Evolutionary conservation across 257 asterid species (phyloP).

Genomic region (Linaria vulgaris): DNA sequence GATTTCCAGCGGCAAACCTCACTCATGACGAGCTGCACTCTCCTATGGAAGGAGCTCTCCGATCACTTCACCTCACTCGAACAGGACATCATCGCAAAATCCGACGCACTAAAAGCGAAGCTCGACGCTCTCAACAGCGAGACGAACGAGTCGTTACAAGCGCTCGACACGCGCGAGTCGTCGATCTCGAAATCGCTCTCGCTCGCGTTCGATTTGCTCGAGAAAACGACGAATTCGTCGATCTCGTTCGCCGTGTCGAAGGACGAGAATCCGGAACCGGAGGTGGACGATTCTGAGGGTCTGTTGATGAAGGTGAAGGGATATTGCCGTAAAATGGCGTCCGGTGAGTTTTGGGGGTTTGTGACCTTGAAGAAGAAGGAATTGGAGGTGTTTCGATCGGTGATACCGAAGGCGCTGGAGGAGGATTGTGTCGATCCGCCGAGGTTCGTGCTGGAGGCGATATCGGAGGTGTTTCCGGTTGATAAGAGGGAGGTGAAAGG

Average conservation of each 20-base stretch:
- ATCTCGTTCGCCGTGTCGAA: constrained; percentile 23
- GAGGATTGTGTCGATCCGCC: constrained; percentile 90
- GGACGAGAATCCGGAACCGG: constrained; percentile 34
- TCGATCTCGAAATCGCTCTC: constrained; percentile 63
- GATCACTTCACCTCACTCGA: constrained; percentile 91
- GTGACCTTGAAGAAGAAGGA: constrained; percentile 76
- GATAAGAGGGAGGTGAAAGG: constrained; percentile 33
- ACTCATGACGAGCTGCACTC: constrained; percentile 96
- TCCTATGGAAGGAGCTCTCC: constrained; percentile 96
- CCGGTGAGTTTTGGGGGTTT: constrained; percentile 69
- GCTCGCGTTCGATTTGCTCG: constrained; percentile 42
- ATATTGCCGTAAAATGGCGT: constrained; percentile 65
- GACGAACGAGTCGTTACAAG: constrained; percentile 54
- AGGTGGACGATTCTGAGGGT: constrained; percentile 70
- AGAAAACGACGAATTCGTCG: constrained; percentile 40
- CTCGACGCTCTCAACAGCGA: constrained; percentile 46
- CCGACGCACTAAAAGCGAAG: constrained; percentile 63
- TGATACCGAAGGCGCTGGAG: constrained; percentile 60
- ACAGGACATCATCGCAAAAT: constrained; percentile 67
- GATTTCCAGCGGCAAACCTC: constrained; percentile 98
- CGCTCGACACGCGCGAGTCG: constrained; percentile 72
- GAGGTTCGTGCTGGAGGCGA: constrained; percentile 80
- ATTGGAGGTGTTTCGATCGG: constrained; percentile 59
- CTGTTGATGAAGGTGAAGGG: constrained; percentile 53
- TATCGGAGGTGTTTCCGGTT: constrained; percentile 89